Evolutionary conservation across 2,329 filamentous ascomycete genomes (phyloP).

Genomic region (Raffaelea deltoideospora): DNA sequence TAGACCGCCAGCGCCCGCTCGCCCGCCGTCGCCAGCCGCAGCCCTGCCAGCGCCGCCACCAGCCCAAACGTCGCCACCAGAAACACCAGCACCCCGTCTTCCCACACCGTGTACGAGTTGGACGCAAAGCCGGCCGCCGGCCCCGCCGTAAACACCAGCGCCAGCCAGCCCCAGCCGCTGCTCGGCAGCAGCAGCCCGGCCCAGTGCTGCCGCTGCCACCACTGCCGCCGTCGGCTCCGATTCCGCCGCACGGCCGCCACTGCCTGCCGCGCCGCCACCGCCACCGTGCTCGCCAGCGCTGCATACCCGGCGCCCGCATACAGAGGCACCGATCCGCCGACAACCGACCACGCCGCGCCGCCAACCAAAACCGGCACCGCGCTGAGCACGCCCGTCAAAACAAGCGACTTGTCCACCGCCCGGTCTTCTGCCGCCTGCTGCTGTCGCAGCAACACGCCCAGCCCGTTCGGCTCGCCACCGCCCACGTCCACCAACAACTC

Average conservation of each 20-base stretch:
- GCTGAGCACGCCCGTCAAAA: conserved; percentile 20
- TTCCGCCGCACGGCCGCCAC: conserved; percentile 29
- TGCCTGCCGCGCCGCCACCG: conserved; percentile 24
- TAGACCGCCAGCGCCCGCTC: conserved; percentile 67
- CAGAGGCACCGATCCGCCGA: conserved; percentile 6
- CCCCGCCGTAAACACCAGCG: conserved; percentile 63
- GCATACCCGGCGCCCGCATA: conserved; percentile 24
- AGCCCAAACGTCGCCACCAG: conserved; percentile 81
- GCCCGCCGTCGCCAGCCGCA: conserved; percentile 50
- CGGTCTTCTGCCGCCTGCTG: too few species aligned
- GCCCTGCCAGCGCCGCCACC: conserved; percentile 56
- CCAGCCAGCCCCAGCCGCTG: conserved; percentile 81
- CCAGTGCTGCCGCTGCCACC: too few species aligned
- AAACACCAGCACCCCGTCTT: conserved; percentile 86
- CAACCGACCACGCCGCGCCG: conserved; percentile 1
- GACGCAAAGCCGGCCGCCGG: conserved; percentile 91
- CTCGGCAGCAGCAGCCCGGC: conserved; percentile 52
- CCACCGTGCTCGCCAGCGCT: conserved; percentile 28
- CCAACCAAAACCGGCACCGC: conserved; percentile 12
- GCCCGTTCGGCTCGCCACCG: conserved; percentile 34
- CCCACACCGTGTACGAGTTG: conserved; percentile 98
- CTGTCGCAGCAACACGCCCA: conserved; percentile 39
- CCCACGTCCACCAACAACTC: conserved; percentile 2
- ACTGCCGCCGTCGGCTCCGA: conserved; percentile 17
- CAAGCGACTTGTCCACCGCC: conserved; percentile 24